These are phyloP conservation scores for Paramecium caudatum DNA, from an alignment of 73 alveolate species.

Conservation along the genomic window DNA sequence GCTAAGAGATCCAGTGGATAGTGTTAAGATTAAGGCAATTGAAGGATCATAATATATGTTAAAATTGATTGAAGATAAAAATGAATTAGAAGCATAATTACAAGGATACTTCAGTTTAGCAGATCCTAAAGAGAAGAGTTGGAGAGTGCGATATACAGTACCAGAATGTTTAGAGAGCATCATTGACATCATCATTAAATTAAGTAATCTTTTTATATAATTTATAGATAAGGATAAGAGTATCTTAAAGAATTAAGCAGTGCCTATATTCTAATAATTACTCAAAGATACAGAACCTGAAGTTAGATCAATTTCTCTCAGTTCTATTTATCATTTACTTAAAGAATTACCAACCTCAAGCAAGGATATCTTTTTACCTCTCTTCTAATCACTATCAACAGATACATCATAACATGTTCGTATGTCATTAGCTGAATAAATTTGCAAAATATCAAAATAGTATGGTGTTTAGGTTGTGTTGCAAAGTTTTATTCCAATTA, in stretches of 20 bases:
- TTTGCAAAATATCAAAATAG: constrained; percentile 65
- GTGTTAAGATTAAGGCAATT: constrained; percentile 75
- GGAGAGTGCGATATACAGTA: constrained; percentile 76
- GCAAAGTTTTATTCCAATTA: constrained; percentile 61
- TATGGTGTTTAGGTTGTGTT: constrained; percentile 51
- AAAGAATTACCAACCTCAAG: constrained; percentile 51
- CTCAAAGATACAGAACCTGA: constrained; percentile 74
- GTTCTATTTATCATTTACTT: constrained; percentile 46
- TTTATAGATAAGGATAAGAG: constrained; percentile 58
- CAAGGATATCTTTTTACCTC: constrained; percentile 45
- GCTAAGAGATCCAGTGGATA: constrained; percentile 64
- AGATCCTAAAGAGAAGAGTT: constrained; percentile 71
- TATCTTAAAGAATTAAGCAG: constrained; percentile 67
- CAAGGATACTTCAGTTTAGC: constrained; percentile 44
- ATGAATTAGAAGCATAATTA: constrained; percentile 67
- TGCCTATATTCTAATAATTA: constrained; percentile 56
- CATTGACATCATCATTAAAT: constrained; percentile 21
- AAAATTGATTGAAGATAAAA: constrained; percentile 30
- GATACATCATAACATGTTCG: constrained; percentile 73
- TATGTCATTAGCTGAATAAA: constrained; percentile 70
- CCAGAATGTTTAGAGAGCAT: constrained; percentile 70
- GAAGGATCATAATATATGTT: constrained; percentile 75
- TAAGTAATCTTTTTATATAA: background rate
- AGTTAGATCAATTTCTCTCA: constrained; percentile 72
- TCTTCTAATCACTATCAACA: constrained; percentile 7